phyloP scores from a whole-genome alignment of 805 yeast species.

The Metschnikowia anglica region DNA sequence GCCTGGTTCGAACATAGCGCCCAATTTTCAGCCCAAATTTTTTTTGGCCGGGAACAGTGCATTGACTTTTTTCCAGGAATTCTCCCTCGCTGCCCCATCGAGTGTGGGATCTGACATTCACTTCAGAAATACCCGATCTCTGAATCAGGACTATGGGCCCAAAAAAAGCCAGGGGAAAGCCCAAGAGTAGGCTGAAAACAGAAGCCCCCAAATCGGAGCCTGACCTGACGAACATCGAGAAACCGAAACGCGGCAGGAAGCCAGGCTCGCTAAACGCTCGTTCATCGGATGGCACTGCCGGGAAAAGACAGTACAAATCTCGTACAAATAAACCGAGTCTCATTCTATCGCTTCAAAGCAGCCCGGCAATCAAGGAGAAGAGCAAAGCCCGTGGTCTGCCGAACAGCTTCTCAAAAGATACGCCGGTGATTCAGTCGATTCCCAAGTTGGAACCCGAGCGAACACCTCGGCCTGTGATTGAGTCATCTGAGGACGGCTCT shows the following conservation, averaged over 20 bases:
- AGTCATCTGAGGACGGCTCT: not conserved
- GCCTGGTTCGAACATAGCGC: too few species aligned
- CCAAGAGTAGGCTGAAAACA: slow-evolving; percentile 8
- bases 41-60: too few species aligned
- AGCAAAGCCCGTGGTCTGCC: too few species aligned
- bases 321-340: slow-evolving; percentile 7
- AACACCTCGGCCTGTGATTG: not conserved
- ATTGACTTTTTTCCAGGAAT: not conserved
- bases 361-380: slow-evolving; percentile 12
- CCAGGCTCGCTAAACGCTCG: too few species aligned
- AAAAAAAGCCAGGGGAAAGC: slow-evolving; percentile 5
- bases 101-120: too few species aligned
- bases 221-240: too few species aligned
- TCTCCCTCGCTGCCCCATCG: not conserved
- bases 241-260: not conserved
- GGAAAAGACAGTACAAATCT: slow-evolving; percentile 1
- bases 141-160: slow-evolving; percentile 10
- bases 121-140: too few species aligned
- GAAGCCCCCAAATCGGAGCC: too few species aligned
- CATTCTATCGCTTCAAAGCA: slow-evolving; percentile 11
- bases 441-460: slow-evolving; percentile 8
- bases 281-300: not conserved
- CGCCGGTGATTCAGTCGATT: slow-evolving; percentile 3
- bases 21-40: too few species aligned
- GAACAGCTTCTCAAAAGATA: not conserved